Base-by-base conservation (phyloP, 805 yeast genomes). In the Kodamaea kaohsiungensis region DNA sequence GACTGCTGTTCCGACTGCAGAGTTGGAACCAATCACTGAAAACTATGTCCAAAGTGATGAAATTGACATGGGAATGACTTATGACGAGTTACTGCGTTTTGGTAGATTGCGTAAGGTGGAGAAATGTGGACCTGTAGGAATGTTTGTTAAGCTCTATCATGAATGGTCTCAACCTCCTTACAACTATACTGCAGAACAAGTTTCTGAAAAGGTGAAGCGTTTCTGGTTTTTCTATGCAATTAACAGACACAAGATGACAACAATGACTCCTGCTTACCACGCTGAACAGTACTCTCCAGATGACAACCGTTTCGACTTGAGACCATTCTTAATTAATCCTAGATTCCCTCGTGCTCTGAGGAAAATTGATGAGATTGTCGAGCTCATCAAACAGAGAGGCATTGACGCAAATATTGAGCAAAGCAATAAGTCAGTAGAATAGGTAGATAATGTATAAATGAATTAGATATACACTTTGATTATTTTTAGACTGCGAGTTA, bases 251-350 rank as follows among this genome's bases (percentile, higher is more conserved):
- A 95, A 95, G 72, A 95, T 90, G 85, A 95, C 99, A 0, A 92
- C 93, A n/a, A 80, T 92, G 68, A 95, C 99, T 0, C 99, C 99
- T 12, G 83, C 96, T 38, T 95, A 95, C 66, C 99, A 95, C 64
- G 99, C 99, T 0, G 99, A 95, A 69, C 96, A 90, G 65, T 95
- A 95, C 67, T 92, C 98, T 2, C 98, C 99, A 1, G 99, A 95
- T 70, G 99, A 95, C 70, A 95, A 95, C 68, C 80, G 99, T 63
- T 95, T 89, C 70, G 99, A 95, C 68, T 76, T 96, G 65, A 80
- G 99, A 61, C 99, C 99, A n/a, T 91, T 95, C 70, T 77, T 96
- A 67, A 90, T 95, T 54, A 85, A 89, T 61, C 98, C 98, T 27
- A 76, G 89, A 58, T 95, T 91, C 70, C 81, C 91, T 1, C 89